phyloP scores from a whole-genome alignment of 805 yeast species.

The Myxozyma monticola region DNA sequence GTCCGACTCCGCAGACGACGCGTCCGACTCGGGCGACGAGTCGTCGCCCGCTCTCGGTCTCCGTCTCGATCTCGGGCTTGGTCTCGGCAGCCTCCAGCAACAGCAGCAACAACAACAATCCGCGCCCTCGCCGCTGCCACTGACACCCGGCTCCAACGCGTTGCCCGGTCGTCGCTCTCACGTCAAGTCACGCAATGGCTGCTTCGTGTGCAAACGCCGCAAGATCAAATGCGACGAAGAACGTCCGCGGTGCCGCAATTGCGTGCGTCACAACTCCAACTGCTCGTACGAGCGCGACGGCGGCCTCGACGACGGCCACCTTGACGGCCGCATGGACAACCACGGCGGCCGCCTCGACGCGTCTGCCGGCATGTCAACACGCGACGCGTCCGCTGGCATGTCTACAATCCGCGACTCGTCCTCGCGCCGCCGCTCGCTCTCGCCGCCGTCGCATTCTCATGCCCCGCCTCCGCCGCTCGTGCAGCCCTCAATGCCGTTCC shows the following conservation, averaged over 20 bases:
- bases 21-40: constrained; percentile 4
- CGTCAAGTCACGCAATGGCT: constrained; percentile 26
- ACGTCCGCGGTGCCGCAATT: constrained; percentile 58
- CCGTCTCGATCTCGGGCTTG: not conserved
- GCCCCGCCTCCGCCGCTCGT: not conserved
- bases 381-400: not conserved
- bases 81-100: not conserved
- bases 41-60: not conserved
- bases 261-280: constrained; percentile 43
- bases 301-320: too few relatives aligned
- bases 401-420: not conserved
- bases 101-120: not conserved
- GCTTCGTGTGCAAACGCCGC: constrained; percentile 28
- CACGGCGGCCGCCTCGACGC: too few relatives aligned
- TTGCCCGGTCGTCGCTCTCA: constrained; percentile 19
- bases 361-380: not conserved
- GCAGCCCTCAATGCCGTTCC: not conserved
- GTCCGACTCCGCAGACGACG: constrained; percentile 1
- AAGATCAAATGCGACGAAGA: constrained; percentile 54
- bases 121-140: constrained; percentile 1
- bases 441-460: not conserved
- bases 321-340: too few relatives aligned
- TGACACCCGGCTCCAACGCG: constrained; percentile 1
- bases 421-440: not conserved
- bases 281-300: constrained; percentile 18